Evolutionary conservation across 805 yeast genomes (phyloP), one percentile per base, ranked within the genome.

Genomic region (Yarrowia yakushimensis): DNA sequence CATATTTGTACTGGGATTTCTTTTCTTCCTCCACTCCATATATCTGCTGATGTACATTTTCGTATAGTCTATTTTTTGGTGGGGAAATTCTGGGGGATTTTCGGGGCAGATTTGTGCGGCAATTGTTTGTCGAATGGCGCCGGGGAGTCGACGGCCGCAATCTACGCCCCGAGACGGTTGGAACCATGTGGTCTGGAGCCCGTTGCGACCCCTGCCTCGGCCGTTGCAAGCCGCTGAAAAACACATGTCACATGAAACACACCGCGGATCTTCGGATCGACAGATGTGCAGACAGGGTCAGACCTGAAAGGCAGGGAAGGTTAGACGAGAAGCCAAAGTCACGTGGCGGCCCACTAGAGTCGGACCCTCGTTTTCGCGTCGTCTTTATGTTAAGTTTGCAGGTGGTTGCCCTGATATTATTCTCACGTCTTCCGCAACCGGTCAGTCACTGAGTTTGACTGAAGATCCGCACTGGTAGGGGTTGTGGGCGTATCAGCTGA

Each of bases 241-340:
- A 5, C 10, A 18, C 7, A 13, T 45, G 52, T 45, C 52, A 45
- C 52, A 45, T 45, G 52, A 45, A 45, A 45, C 52, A 27, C n/a
- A 22, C 34, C 3, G 17, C 17, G 50, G n/a, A 45, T 45, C 52
- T 9, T 8, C 52, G 8, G 36, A 45, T 45, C 52, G 34, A 20
- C 52, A 45, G 52, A 45, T 45, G 36, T 30, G 52, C 52, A 45
- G 34, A 20, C 52, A 27, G 23, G 52, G 48, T n/a, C 22, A 23
- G 43, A 1, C 11, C 4, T 1, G 17, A 37, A 10, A 22, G 27
- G 27, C 27, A 25, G n/a, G n/a, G n/a, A n/a, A n/a, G n/a, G n/a
- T n/a, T n/a, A n/a, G n/a, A n/a, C n/a, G 36, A 31, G 39, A 12
- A 12, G 31, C 31, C 12, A 28, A 2, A 6, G 36, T n/a, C n/a